Conservation (phyloP, 2,329 filamentous ascomycete genomes). For the Pyricularia grisea region DNA sequence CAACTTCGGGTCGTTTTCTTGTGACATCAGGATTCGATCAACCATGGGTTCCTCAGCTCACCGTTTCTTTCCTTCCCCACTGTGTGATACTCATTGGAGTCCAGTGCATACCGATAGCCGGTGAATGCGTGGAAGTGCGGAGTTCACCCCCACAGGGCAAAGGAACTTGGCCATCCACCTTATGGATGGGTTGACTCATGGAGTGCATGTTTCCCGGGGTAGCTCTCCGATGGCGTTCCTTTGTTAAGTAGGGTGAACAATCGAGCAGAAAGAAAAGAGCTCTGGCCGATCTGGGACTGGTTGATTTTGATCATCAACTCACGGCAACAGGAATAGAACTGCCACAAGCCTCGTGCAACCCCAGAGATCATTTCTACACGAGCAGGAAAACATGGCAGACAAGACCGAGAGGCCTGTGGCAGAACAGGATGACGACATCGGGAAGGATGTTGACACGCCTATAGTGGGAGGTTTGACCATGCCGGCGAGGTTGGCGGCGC, state of each 20-base stretch:
- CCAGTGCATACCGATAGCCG: background rate
- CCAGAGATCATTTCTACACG: background rate
- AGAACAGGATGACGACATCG: constrained; percentile 1
- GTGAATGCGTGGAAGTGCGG: background rate
- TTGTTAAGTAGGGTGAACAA: background rate
- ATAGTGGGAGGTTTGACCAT: background rate
- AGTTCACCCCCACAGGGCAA: background rate
- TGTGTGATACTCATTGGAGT: background rate
- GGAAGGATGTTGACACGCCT: constrained; percentile 1
- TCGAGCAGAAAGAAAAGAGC: background rate
- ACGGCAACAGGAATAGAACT: too few relatives aligned
- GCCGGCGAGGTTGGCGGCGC: constrained; percentile 6
- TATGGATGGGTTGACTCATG: background rate
- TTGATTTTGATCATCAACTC: too few relatives aligned
- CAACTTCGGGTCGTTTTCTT: background rate
- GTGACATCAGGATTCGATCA: background rate
- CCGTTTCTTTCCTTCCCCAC: background rate
- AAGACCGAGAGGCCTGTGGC: background rate
- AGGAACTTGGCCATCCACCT: background rate
- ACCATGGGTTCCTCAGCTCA: background rate
- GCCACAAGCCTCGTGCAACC: background rate
- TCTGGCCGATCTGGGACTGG: background rate
- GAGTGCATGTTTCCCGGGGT: background rate
- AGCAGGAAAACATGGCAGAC: background rate
- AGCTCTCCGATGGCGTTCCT: background rate